Conservation (phyloP, 257 asterid genomes). For the Misopates orontium region DNA sequence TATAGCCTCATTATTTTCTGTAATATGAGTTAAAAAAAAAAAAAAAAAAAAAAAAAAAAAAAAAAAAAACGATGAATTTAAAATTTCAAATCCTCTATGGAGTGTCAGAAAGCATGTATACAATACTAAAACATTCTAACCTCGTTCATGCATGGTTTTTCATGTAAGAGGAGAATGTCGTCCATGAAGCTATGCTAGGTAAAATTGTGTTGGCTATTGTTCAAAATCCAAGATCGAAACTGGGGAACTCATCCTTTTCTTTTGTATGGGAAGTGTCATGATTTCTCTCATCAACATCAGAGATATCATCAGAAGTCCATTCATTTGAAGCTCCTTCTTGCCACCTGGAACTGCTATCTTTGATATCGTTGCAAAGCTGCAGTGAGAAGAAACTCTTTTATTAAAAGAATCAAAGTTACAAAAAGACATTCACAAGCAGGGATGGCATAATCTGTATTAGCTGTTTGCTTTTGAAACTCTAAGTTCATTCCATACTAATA, state of each 20-base stretch:
- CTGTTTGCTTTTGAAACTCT: slow-evolving; percentile 14
- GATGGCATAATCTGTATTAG: slow-evolving; percentile 2
- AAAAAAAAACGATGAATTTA: too few relatives aligned
- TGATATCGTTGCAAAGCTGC: slow-evolving; percentile 36
- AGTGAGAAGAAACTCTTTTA: slow-evolving; percentile 27
- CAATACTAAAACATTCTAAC: too few relatives aligned
- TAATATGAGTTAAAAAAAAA: too few relatives aligned
- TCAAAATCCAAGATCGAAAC: slow-evolving; percentile 88
- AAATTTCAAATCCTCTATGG: too few relatives aligned
- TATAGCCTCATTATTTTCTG: too few relatives aligned
- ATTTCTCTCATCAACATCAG: slow-evolving; percentile 24
- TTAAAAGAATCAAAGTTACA: slow-evolving; percentile 5
- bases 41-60: too few relatives aligned
- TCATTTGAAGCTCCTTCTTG: slow-evolving; percentile 27
- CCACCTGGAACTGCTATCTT: slow-evolving; percentile 28
- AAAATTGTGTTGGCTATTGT: too few relatives aligned
- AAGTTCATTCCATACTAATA: not conserved
- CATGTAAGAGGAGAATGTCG: too few relatives aligned
- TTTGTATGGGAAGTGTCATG: slow-evolving; percentile 20
- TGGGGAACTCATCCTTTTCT: slow-evolving; percentile 49
- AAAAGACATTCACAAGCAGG: slow-evolving; percentile 7
- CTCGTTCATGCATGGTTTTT: too few relatives aligned
- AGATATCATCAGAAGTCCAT: slow-evolving; percentile 23
- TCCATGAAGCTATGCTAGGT: too few relatives aligned
- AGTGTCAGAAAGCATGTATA: too few relatives aligned